These are phyloP conservation scores for Polytrichum commune DNA, from an alignment of 225 moss, liverwort and hornwort genomes.

Conservation along the genomic window DNA sequence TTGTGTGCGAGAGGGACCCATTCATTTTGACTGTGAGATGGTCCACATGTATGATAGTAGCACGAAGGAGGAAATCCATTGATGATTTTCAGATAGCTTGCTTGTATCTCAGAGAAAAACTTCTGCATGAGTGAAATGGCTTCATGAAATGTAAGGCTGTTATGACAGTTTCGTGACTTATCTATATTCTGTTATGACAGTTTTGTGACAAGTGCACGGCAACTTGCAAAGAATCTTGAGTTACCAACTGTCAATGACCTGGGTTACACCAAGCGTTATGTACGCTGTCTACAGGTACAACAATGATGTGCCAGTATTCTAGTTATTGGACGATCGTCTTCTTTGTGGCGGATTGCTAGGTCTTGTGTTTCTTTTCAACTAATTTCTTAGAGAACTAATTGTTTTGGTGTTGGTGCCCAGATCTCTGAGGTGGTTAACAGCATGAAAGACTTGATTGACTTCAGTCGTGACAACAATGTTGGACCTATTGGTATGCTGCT, in stretches of 20 bases:
- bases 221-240: constrained; percentile 92
- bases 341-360: too few species aligned
- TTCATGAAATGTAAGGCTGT: too few species aligned
- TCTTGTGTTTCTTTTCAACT: too few species aligned
- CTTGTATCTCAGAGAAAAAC: background rate
- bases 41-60: too few species aligned
- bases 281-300: constrained; percentile 97
- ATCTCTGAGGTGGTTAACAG: constrained; percentile 99
- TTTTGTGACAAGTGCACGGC: constrained; percentile 92
- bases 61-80: too few species aligned
- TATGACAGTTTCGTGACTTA: background rate
- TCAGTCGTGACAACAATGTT: constrained; percentile 86
- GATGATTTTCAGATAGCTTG: too few species aligned
- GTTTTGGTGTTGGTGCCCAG: constrained; percentile 34
- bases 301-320: background rate
- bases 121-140: background rate
- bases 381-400: background rate
- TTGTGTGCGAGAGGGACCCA: too few species aligned
- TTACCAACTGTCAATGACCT: constrained; percentile 93
- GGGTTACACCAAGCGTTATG: constrained; percentile 98
- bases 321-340: too few species aligned
- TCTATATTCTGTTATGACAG: constrained; percentile 30
- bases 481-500: constrained; percentile 70
- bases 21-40: too few species aligned
- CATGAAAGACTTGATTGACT: constrained; percentile 99